Conservation (phyloP, 345 rosid genomes). For the Eucalyptus polybractea region DNA sequence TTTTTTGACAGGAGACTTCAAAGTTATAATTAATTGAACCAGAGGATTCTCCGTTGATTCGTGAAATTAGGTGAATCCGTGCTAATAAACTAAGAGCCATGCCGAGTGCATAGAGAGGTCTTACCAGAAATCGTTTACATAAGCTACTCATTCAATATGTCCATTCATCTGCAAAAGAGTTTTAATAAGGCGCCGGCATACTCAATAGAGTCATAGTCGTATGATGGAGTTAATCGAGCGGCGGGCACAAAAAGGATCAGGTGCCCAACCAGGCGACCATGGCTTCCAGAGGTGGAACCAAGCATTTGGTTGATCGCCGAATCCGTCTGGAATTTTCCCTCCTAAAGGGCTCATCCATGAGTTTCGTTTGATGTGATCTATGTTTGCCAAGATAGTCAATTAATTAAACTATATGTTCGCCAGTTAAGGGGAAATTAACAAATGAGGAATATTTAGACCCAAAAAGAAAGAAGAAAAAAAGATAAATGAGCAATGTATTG, state of each 20-base stretch:
- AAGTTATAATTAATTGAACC: neutral
- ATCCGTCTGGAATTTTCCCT: rapidly evolving
- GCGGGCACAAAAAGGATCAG: neutral
- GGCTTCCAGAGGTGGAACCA: neutral
- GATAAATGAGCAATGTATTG: too few relatives aligned
- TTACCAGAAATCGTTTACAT: neutral
- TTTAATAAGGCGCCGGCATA: neutral
- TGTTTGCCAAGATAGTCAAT: neutral
- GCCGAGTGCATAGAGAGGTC: neutral
- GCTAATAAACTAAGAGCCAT: neutral
- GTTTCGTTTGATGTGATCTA: neutral
- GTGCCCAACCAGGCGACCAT: neutral
- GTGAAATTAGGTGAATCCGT: neutral
- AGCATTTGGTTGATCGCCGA: neutral
- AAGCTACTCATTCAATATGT: neutral
- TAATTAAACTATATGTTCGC: neutral
- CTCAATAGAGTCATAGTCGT: neutral
- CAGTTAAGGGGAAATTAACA: neutral
- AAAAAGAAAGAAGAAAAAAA: too few relatives aligned
- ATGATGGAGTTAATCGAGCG: neutral
- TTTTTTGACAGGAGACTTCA: neutral
- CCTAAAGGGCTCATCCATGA: neutral
- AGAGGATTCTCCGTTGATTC: neutral
- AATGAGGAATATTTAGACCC: neutral
- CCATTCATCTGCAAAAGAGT: neutral